Evolutionary conservation across 2,329 filamentous ascomycete species (phyloP).

Genomic region (Fusarium verrucosum): DNA sequence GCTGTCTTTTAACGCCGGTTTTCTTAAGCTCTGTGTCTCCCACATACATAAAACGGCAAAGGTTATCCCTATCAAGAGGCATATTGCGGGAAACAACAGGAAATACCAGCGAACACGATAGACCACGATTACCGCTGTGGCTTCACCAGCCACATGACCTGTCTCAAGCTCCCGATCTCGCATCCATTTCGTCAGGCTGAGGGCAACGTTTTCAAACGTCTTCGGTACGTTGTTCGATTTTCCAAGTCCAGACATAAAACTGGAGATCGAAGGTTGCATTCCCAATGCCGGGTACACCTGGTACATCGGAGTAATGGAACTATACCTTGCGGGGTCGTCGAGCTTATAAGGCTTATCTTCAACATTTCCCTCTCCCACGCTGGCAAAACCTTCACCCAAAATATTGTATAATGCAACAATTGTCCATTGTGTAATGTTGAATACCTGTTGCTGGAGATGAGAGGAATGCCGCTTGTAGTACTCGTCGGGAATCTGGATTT

Average conservation of each 20-base stretch:
- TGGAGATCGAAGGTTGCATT: fast-evolving
- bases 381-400: conserved; percentile 1
- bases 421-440: conserved; percentile 12
- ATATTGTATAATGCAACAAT: not conserved
- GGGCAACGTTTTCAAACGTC: not conserved
- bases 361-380: too few species aligned
- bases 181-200: conserved; percentile 26
- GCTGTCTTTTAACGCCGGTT: not conserved
- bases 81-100: not conserved
- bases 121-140: not conserved
- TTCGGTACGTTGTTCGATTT: not conserved
- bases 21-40: not conserved
- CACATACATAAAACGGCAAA: not conserved
- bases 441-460: not conserved
- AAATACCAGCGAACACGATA: conserved; percentile 5
- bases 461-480: not conserved
- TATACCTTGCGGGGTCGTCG: too few species aligned
- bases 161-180: not conserved
- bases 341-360: too few species aligned
- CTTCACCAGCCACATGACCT: not conserved
- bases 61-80: not conserved
- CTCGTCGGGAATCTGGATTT: conserved; percentile 9
- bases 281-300: conserved; percentile 1
- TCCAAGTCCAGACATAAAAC: not conserved
- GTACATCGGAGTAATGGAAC: fast-evolving